Conservation (phyloP, 495 filamentous ascomycete species). For the Aspergillus bridgeri region DNA sequence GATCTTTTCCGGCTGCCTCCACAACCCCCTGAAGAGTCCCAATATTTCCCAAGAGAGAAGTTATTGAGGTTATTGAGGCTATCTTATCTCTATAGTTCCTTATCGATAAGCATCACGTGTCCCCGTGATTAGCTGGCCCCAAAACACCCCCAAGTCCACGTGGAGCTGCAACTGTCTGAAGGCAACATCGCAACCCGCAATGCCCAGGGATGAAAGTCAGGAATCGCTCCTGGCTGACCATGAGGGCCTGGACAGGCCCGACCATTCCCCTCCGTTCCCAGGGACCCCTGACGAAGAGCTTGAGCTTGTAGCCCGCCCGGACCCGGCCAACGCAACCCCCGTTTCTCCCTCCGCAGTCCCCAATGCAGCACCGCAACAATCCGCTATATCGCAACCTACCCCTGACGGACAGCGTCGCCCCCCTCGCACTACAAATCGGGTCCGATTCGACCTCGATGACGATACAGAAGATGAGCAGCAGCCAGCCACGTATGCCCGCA, state of each 20-base stretch:
- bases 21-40: no score
- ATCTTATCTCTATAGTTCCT: slow-evolving; percentile 6
- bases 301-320: slow-evolving; percentile 25
- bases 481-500: slow-evolving; percentile 35
- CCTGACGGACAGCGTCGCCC: slow-evolving; percentile 50
- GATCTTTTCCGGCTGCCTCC: no score
- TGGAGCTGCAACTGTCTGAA: neutral
- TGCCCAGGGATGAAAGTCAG: slow-evolving; percentile 42
- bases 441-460: slow-evolving; percentile 78
- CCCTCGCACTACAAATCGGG: slow-evolving; percentile 78
- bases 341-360: slow-evolving; percentile 12
- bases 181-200: slow-evolving; percentile 30
- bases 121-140: slow-evolving; percentile 18
- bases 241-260: slow-evolving; percentile 23
- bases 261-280: slow-evolving; percentile 24
- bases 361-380: slow-evolving; percentile 32
- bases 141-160: slow-evolving; percentile 11
- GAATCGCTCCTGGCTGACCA: slow-evolving; percentile 28
- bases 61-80: neutral
- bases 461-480: slow-evolving; percentile 29
- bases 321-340: slow-evolving; percentile 16
- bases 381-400: slow-evolving; percentile 42
- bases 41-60: no score
- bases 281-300: slow-evolving; percentile 18
- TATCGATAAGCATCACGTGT: slow-evolving; percentile 25